Evolutionary conservation across 139 green algal species (phyloP), one percentile per base, ranked within the genome.

Genomic region (Trebouxia sp.): DNA sequence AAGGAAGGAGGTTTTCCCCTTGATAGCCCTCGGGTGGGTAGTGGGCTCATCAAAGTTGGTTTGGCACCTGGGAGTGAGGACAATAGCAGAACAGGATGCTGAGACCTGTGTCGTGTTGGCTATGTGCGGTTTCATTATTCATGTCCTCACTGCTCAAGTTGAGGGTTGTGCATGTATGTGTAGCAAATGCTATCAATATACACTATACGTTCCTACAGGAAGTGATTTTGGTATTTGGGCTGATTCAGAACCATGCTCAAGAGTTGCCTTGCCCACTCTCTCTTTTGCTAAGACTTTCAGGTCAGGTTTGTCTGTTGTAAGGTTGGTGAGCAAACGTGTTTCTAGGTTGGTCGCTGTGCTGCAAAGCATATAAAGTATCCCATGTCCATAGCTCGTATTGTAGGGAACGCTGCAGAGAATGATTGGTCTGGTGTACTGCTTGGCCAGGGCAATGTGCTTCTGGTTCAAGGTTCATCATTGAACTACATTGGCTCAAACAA

Each of bases 311-410:
- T 66, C n/a, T 43, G 4, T 30, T 72, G 32, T 17, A 22, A 72
- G 32, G 32, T 6, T 43, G 14, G 32, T 72, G 32, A 66, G 51
- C 28, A 2, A 39, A 66, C 5, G 2, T 66, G n/a, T n/a, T 10
- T 9, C 43, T 72, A 72, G 62, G 12, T 43, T 45, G 37, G 62
- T 72, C 42, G 62, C 62, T 72, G 32, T 72, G 62, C 62, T 72
- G 62, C 62, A 72, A 72, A 72, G 62, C 62, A 72, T 70, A 32
- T 32, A 70, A 70, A 70, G 32, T 70, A 43, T 72, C 43, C 28
- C 10, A 72, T 72, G 8, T 9, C 9, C 5, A n/a, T 24, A 41
- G 43, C 32, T 8, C 28, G 62, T 5, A 45, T 45, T 10, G 14
- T 35, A 72, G 62, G 62, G 0, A 69, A 22, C 24, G 10, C 58